A percentile compares a stretch with the other conserved stretches of the same genome.
These are phyloP conservation scores for Hygrocybe punicea DNA, from an alignment of 768 basidiomycete species.

Conservation along the genomic window DNA sequence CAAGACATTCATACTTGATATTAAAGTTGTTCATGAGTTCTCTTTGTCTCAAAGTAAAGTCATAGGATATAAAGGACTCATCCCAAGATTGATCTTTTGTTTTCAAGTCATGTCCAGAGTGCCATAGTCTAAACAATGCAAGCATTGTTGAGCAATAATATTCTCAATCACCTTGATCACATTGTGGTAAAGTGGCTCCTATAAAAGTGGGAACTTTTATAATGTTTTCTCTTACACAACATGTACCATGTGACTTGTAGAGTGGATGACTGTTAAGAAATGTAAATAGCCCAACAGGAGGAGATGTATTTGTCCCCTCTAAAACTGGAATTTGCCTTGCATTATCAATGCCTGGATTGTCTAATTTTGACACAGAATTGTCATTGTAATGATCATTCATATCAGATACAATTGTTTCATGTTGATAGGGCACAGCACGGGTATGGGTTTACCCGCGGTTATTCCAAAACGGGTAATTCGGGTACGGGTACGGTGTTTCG, in stretches of 20 bases:
- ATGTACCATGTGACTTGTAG: background rate
- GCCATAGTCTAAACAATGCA: constrained; percentile 32
- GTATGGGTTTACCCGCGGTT: too few relatives aligned
- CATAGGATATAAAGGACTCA: constrained; percentile 18
- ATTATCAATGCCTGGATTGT: too few relatives aligned
- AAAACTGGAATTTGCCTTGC: too few relatives aligned
- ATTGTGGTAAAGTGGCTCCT: constrained; percentile 28
- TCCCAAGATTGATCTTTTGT: constrained; percentile 20
- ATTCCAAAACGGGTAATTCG: too few relatives aligned
- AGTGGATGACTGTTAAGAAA: constrained; percentile 7
- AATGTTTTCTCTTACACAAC: background rate
- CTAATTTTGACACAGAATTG: too few relatives aligned
- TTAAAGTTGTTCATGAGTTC: constrained; percentile 31
- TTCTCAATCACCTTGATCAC: constrained; percentile 30
- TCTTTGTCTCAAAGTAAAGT: constrained; percentile 11
- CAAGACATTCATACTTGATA: constrained; percentile 35
- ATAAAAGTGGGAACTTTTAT: constrained; percentile 26
- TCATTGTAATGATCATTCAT: too few relatives aligned
- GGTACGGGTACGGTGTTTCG: too few relatives aligned
- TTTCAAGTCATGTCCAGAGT: constrained; percentile 23
- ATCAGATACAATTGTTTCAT: constrained; percentile 20
- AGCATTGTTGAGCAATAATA: constrained; percentile 32
- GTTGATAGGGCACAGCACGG: too few relatives aligned
- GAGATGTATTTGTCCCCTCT: constrained; percentile 16
- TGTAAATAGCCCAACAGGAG: constrained; percentile 28